A percentile compares a stretch with the other conserved stretches of the same genome.
Conservation (phyloP, 192 early-diverging fungal genomes). For the Radiomyces spectabilis region DNA sequence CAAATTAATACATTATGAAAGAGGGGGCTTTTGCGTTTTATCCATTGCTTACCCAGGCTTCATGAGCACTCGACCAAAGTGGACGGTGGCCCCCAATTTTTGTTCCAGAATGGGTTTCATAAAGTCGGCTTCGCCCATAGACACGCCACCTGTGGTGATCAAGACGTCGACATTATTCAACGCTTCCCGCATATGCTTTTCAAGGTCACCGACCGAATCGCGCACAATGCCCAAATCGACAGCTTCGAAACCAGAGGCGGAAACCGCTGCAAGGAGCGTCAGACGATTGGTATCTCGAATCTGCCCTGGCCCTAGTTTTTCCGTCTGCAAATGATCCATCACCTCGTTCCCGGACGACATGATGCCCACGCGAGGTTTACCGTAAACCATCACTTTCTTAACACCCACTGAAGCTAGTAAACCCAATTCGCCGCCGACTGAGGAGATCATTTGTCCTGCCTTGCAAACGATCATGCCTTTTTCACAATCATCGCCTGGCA, state of each 20-base stretch:
- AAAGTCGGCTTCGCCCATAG: slow-evolving; percentile 96
- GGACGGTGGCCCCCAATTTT: slow-evolving; percentile 64
- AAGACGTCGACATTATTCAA: slow-evolving; percentile 63
- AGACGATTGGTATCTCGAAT: slow-evolving; percentile 87
- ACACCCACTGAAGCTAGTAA: slow-evolving; percentile 74
- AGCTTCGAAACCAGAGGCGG: slow-evolving; percentile 51
- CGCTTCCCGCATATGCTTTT: slow-evolving; percentile 33
- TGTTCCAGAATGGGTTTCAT: slow-evolving; percentile 83
- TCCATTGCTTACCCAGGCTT: slow-evolving; percentile 69
- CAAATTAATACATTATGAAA: neutral
- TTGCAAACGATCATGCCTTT: slow-evolving; percentile 40
- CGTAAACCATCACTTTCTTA: slow-evolving; percentile 44
- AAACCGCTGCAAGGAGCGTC: slow-evolving; percentile 59
- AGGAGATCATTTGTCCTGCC: slow-evolving; percentile 42
- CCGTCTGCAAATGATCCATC: slow-evolving; percentile 35
- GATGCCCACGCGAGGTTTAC: slow-evolving; percentile 67
- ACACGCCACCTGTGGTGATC: slow-evolving; percentile 90
- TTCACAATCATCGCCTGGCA: slow-evolving; percentile 50
- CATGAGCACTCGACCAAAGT: slow-evolving; percentile 88
- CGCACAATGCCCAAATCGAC: slow-evolving; percentile 68
- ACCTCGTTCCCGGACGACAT: slow-evolving; percentile 92
- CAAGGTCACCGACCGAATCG: slow-evolving; percentile 61
- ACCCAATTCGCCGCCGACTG: slow-evolving; percentile 81
- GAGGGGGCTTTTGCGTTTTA: neutral
- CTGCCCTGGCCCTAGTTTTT: slow-evolving; percentile 41